phyloP scores from a whole-genome alignment of 208 protist species.

The Angomonas deanei region DNA sequence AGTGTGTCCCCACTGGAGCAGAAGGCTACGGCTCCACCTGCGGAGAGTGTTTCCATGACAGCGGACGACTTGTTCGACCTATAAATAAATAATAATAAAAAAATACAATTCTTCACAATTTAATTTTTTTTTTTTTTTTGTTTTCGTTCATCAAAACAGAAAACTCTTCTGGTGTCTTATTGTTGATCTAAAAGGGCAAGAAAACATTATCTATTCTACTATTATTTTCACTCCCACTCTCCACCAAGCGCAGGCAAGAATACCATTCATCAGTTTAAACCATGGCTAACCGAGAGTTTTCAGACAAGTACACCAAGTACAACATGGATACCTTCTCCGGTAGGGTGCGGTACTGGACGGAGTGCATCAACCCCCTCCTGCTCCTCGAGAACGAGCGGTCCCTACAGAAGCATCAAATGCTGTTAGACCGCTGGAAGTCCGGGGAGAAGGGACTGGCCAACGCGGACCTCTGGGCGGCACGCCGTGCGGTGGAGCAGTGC shows the following conservation, averaged over 20 bases:
- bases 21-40: neutral
- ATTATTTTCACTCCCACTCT: too few relatives aligned
- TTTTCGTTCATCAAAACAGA: neutral
- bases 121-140: neutral
- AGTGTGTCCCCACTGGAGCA: neutral
- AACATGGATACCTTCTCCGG: constrained; percentile 78
- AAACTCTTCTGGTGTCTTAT: neutral
- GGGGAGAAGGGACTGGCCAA: constrained; percentile 24
- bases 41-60: neutral
- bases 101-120: neutral
- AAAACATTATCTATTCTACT: constrained; percentile 2
- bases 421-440: constrained; percentile 50
- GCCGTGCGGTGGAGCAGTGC: constrained; percentile 75
- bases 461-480: constrained; percentile 83
- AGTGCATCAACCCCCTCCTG: constrained; percentile 69
- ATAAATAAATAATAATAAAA: neutral
- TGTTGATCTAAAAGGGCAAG: neutral
- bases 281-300: constrained; percentile 37
- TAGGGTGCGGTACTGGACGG: constrained; percentile 80
- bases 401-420: constrained; percentile 32
- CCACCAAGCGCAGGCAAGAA: too few relatives aligned
- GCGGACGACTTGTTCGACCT: constrained; percentile 11
- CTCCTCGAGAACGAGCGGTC: constrained; percentile 56
- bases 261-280: too few relatives aligned
- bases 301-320: constrained; percentile 56